Evolutionary conservation across 192 early-diverging fungal genomes (phyloP).

Genomic region (Entomortierella parvispora): DNA sequence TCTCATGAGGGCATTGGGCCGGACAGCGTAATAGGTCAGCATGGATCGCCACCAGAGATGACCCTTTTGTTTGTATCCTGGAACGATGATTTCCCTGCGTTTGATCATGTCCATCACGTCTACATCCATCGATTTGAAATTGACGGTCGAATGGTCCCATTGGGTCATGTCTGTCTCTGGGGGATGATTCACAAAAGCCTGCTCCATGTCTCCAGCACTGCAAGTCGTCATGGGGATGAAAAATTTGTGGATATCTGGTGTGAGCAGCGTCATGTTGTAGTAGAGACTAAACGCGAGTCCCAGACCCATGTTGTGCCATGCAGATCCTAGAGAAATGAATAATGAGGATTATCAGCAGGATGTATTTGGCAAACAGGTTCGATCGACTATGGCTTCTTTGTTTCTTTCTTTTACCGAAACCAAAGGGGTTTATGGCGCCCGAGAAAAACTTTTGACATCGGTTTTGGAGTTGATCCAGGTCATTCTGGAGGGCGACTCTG

Average conservation of each 20-base stretch:
- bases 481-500: conserved; percentile 6
- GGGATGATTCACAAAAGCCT: neutral
- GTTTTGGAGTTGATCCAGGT: conserved; percentile 30
- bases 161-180: conserved; percentile 4
- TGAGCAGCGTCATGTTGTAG: conserved; percentile 35
- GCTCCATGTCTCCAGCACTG: conserved; percentile 9
- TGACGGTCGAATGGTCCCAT: conserved; percentile 18
- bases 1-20: conserved; percentile 9
- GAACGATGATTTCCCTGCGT: neutral
- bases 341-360: too few relatives aligned
- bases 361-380: too few relatives aligned
- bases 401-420: too few relatives aligned
- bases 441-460: conserved; percentile 27
- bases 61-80: conserved; percentile 11
- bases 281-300: conserved; percentile 15
- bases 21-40: conserved; percentile 24
- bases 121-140: neutral
- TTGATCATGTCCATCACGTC: neutral
- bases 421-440: neutral
- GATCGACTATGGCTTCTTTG: too few relatives aligned
- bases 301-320: conserved; percentile 19
- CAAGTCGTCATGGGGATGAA: conserved; percentile 24
- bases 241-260: neutral
- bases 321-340: too few relatives aligned
- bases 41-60: conserved; percentile 36